Evolutionary conservation across 129 eudicot species (phyloP).

Genomic region (Centella asiatica): DNA sequence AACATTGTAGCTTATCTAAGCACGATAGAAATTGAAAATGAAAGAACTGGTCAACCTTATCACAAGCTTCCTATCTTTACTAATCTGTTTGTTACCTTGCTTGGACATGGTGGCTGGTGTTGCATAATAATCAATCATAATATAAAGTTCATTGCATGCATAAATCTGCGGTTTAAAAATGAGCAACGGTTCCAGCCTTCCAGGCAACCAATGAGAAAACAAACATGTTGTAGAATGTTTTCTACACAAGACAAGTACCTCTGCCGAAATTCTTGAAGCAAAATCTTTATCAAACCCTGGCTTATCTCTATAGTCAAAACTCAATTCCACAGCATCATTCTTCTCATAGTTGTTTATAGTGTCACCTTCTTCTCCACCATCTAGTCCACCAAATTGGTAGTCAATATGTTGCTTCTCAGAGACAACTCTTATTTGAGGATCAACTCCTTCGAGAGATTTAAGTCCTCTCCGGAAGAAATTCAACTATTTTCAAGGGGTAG

Average conservation of each 20-base stretch:
- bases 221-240: not conserved
- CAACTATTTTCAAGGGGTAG: slow-evolving; percentile 46
- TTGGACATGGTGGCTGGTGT: too few species aligned
- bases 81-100: too few species aligned
- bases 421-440: slow-evolving; percentile 51
- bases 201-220: not conserved
- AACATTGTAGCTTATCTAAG: not conserved
- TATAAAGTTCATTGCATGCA: not conserved
- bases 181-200: not conserved
- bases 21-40: not conserved
- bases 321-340: slow-evolving; percentile 55
- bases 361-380: slow-evolving; percentile 45
- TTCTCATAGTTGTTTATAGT: slow-evolving; percentile 34
- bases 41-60: not conserved
- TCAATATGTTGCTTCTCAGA: slow-evolving; percentile 86
- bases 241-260: slow-evolving; percentile 41
- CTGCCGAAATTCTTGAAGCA: slow-evolving; percentile 46
- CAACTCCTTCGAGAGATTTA: slow-evolving; percentile 86
- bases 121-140: too few species aligned
- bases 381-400: slow-evolving; percentile 53
- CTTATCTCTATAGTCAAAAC: slow-evolving; percentile 65
- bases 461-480: slow-evolving; percentile 82
- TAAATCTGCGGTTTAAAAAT: not conserved
- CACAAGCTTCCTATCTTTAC: not conserved
- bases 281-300: slow-evolving; percentile 41